These are phyloP conservation scores for Allium cepa DNA, from an alignment of 106 monocot species.

Conservation along the genomic window DNA sequence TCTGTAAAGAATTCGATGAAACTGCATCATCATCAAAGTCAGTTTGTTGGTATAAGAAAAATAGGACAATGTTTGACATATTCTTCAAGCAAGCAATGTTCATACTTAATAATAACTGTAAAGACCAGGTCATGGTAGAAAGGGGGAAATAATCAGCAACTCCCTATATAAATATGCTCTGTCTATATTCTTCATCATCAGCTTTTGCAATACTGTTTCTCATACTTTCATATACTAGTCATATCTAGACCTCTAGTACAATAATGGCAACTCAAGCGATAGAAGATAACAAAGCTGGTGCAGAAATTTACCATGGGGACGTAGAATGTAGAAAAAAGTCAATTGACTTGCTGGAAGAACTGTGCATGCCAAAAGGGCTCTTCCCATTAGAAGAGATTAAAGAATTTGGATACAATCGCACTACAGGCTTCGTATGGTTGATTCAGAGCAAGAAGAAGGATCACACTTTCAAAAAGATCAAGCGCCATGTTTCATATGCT, in stretches of 20 bases:
- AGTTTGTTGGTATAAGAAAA: no score
- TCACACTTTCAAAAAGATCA: constrained; percentile 17
- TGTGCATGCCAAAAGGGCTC: constrained; percentile 13
- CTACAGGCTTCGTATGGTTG: constrained; percentile 13
- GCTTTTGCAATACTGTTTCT: no score
- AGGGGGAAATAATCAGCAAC: no score
- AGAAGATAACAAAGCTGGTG: constrained; percentile 1
- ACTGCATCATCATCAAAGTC: no score
- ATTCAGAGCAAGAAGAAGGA: constrained; percentile 15
- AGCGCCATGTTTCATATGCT: constrained; percentile 14
- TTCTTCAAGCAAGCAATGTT: neutral
- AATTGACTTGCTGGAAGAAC: constrained; percentile 13
- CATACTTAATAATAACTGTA: no score
- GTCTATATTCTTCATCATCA: no score
- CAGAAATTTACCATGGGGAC: constrained; percentile 9
- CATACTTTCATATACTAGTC: no score
- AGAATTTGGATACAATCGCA: constrained; percentile 19
- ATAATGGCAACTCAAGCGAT: constrained; percentile 14
- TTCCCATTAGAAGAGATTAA: constrained; percentile 15
- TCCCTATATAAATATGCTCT: no score
- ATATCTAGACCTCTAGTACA: no score
- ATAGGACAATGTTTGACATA: neutral
- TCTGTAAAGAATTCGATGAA: no score
- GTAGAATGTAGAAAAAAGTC: constrained; percentile 5
- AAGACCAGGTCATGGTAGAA: no score